A percentile compares a stretch with the other conserved stretches of the same genome.
Evolutionary conservation across 441 rosid genomes (phyloP).

Genomic region (Breynia disticha): DNA sequence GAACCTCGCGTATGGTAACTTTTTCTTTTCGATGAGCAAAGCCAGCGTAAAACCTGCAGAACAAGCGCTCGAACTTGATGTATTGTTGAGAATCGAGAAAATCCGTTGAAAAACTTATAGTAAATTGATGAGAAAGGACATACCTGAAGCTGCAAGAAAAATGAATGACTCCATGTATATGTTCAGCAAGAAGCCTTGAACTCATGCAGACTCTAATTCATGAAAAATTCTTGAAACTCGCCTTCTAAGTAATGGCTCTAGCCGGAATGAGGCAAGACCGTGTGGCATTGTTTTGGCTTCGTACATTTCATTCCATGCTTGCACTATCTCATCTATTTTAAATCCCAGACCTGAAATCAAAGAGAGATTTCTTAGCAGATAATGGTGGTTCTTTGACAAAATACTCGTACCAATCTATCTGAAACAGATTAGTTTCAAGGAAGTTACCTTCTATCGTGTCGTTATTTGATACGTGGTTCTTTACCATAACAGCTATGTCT

Average conservation of each 20-base stretch:
- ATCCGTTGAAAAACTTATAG: no score
- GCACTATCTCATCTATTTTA: constrained; percentile 80
- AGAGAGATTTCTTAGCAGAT: constrained; percentile 10
- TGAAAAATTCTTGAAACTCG: constrained; percentile 58
- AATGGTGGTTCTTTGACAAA: not conserved
- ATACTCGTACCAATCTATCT: not conserved
- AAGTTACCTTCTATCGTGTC: constrained; percentile 62
- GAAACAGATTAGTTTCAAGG: not conserved
- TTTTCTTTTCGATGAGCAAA: no score
- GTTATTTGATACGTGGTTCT: constrained; percentile 79
- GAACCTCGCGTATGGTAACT: constrained; percentile 5
- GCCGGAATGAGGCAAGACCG: constrained; percentile 68
- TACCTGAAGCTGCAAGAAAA: no score
- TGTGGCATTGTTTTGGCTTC: constrained; percentile 73
- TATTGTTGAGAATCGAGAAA: no score
- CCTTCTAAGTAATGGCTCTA: constrained; percentile 77
- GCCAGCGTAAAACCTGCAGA: constrained; percentile 28
- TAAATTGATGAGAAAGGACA: no score
- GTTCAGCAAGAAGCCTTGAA: not conserved
- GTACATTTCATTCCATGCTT: constrained; percentile 95
- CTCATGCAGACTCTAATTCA: constrained; percentile 51
- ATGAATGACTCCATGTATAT: no score
- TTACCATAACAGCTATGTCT: constrained; percentile 77
- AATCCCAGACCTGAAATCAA: constrained; percentile 55
- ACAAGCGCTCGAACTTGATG: constrained; percentile 1